Conservation (phyloP, 2,329 filamentous ascomycete genomes). For the Apiospora phragmitis region DNA sequence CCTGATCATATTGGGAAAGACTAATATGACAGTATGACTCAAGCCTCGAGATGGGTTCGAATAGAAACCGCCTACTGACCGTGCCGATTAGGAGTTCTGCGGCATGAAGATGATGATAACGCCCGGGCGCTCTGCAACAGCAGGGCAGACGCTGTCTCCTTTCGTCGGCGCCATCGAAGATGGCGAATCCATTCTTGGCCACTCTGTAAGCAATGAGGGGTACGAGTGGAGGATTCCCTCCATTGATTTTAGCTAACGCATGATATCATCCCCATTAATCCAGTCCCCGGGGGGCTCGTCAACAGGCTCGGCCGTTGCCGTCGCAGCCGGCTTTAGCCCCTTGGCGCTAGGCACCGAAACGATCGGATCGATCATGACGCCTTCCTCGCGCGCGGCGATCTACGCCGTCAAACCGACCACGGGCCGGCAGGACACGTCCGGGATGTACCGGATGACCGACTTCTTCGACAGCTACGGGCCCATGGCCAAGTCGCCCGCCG, state of each 20-base stretch:
- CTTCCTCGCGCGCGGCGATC: constrained; percentile 22
- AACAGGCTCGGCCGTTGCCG: constrained; percentile 33
- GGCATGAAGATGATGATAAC: constrained; percentile 18
- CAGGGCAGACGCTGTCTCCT: constrained; percentile 9
- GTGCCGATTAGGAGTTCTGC: constrained; percentile 11
- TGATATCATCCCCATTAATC: too few species aligned
- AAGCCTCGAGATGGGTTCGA: background rate
- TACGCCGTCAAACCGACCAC: constrained; percentile 30
- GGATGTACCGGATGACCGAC: constrained; percentile 24
- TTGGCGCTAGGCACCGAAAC: constrained; percentile 36
- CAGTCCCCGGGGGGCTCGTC: constrained; percentile 35
- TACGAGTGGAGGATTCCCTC: too few species aligned
- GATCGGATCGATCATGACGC: constrained; percentile 29
- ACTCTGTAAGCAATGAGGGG: background rate
- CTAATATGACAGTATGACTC: constrained; percentile 23
- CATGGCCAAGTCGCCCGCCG: constrained; percentile 25
- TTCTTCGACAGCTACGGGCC: constrained; percentile 27
- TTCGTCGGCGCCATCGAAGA: constrained; percentile 5
- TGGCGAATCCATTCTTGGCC: constrained; percentile 7
- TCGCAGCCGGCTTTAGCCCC: constrained; percentile 32
- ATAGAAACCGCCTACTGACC: background rate
- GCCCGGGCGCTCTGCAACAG: background rate
- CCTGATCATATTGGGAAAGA: constrained; percentile 27
- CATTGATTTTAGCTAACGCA: too few species aligned
- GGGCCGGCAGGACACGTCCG: constrained; percentile 17